Evolutionary conservation across 2,329 filamentous ascomycete species (phyloP), one percentile per base, ranked within the genome.

Genomic region (Fusarium subtropicale): DNA sequence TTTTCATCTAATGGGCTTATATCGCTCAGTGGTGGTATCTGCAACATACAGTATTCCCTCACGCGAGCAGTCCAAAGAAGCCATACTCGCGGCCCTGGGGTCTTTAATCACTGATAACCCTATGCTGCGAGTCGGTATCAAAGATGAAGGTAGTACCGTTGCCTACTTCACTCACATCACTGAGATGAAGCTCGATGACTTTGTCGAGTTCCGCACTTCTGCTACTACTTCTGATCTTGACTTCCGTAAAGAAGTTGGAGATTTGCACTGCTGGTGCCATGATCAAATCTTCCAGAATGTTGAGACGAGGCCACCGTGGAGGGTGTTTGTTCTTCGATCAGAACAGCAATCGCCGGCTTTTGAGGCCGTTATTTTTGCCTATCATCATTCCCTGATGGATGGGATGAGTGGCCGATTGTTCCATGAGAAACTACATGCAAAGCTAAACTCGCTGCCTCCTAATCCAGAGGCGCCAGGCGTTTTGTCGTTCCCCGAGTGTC

Each of bases 311-410:
- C 81, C 86, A 1, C 82, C 83, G 0, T 88, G 86, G 86, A 82
- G 80, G 41, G 57, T 86, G 15, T 75, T 79, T 3, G 77, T 85
- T 44, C 72, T 82, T 24, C 71, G 75, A 30, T 60, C 74, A 8
- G 48, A 50, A 11, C 18, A 34, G 1, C 24, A 51, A 16, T 31
- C 60, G 6, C 45, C 71, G 2, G 56, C 71, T 7, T 70, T 76
- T 8, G 69, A 81, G 34, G 81, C 87, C 50, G 62, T 86, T 15
- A 66, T 82, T 8, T 86, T 88, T 66, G 78, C 80, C 7, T 85
- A 79, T 34, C 87, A 89, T 64, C 87, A 89, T 67, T 79, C 81
- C 1, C 76, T 88, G 20, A 80, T 81, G 26, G 87, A 89, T 66
- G 87, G 87, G 2, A 77, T 81, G 15, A 82, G 83, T 66, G 83